A percentile compares a stretch with the other conserved stretches of the same genome.
Conservation (phyloP, 352 stramenopile genomes). For the Blastocystis sp. region DNA sequence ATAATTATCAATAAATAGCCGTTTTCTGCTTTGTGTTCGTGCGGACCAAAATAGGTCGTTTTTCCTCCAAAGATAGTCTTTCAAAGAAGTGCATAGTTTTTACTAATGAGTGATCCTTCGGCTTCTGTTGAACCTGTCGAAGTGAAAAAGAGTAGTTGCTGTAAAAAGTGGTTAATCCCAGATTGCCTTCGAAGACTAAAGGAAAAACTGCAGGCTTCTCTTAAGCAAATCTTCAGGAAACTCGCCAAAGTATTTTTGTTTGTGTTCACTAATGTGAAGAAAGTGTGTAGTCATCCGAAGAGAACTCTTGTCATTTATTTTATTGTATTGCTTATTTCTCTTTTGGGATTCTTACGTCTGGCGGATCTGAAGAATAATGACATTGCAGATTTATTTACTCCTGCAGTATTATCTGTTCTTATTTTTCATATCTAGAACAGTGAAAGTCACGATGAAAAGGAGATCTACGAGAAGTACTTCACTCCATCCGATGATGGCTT, state of each 20-base stretch:
- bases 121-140: not conserved
- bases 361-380: constrained; percentile 20
- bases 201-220: not conserved
- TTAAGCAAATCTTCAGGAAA: not conserved
- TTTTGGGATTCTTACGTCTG: constrained; percentile 4
- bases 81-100: no score
- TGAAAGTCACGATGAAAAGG: constrained; percentile 13
- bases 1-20: no score
- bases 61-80: no score
- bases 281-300: constrained; percentile 18
- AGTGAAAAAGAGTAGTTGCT: not conserved
- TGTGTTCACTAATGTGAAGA: not conserved
- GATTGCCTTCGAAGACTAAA: not conserved
- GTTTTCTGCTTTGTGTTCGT: no score
- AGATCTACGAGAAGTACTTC: not conserved
- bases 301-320: constrained; percentile 41
- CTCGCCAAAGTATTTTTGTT: not conserved
- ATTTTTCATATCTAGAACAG: not conserved
- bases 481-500: not conserved
- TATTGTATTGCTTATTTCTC: constrained; percentile 37
- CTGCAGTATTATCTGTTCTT: not conserved
- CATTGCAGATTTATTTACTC: constrained; percentile 51
- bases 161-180: not conserved
- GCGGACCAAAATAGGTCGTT: no score
- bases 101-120: no score